These are phyloP conservation scores for Aspergillus versicolor DNA, from an alignment of 2,329 filamentous ascomycete species.

Conservation along the genomic window DNA sequence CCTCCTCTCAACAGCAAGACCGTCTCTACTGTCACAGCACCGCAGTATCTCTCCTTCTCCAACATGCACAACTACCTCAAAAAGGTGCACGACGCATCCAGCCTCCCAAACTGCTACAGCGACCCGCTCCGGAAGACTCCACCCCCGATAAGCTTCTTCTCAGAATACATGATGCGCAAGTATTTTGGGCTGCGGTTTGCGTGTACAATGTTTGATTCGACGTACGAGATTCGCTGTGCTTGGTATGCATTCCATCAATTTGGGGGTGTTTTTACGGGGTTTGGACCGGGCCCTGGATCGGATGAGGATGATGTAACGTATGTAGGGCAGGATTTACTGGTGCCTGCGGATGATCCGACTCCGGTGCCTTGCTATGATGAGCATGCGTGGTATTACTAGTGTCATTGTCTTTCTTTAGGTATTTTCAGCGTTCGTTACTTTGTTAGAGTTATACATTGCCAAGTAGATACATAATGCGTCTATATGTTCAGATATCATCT, in stretches of 20 bases:
- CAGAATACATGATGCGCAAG: slow-evolving; percentile 6
- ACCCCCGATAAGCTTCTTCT: not conserved
- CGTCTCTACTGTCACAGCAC: not conserved
- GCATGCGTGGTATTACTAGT: not conserved
- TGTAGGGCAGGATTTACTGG: not conserved
- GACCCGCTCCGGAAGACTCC: not conserved
- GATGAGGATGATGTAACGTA: not conserved
- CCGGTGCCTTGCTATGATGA: not conserved
- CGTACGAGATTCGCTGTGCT: not conserved
- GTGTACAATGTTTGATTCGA: not conserved
- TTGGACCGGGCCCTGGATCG: not conserved
- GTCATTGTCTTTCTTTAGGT: not conserved
- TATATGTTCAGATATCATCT: not conserved
- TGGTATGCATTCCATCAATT: slow-evolving; percentile 3
- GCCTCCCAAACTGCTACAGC: slow-evolving; percentile 4
- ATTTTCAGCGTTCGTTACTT: not conserved
- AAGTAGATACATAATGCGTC: not conserved
- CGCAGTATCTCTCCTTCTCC: not conserved
- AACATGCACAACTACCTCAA: not conserved
- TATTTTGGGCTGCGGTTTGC: slow-evolving; percentile 6
- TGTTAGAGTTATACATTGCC: not conserved
- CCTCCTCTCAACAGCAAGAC: not conserved
- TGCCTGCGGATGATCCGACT: not conserved
- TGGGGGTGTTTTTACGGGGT: not conserved
- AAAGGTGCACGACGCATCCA: not conserved